Conservation (phyloP, 768 basidiomycete genomes). For the Leccinum obscurum region DNA sequence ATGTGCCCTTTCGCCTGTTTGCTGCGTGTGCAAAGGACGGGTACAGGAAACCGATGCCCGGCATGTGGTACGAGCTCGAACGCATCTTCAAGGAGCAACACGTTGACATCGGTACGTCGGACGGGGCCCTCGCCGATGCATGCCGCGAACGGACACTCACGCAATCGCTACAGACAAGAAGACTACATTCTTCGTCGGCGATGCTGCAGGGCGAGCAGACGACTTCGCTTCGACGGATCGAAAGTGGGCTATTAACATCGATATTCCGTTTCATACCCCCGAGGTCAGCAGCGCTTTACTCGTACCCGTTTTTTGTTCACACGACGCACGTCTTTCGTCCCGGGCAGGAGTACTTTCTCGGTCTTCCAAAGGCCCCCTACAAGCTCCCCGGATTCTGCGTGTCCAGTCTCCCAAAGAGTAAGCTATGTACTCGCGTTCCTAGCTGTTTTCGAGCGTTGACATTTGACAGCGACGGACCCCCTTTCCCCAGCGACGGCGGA, state of each 20-base stretch:
- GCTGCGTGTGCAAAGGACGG: constrained; percentile 75
- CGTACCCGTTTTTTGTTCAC: not conserved
- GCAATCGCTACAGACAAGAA: constrained; percentile 51
- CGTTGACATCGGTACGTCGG: constrained; percentile 59
- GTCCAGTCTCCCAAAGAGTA: constrained; percentile 40
- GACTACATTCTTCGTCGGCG: constrained; percentile 80
- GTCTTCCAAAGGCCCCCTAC: constrained; percentile 41
- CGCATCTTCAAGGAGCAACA: constrained; percentile 57
- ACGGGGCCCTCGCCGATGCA: too few species aligned
- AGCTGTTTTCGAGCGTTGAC: constrained; percentile 1
- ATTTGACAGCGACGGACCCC: constrained; percentile 40
- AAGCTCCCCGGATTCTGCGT: constrained; percentile 70
- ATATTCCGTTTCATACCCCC: constrained; percentile 75
- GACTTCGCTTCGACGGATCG: constrained; percentile 85
- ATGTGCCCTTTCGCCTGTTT: constrained; percentile 74
- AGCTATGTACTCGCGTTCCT: constrained; percentile 5
- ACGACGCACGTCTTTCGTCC: not conserved
- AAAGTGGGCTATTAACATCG: constrained; percentile 81
- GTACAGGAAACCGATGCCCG: constrained; percentile 84
- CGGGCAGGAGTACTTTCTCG: constrained; percentile 77
- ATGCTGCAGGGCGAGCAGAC: constrained; percentile 77
- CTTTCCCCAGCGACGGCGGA: constrained; percentile 19
- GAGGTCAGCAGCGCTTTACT: constrained; percentile 50
- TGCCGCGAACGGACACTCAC: not conserved
- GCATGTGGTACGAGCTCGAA: constrained; percentile 80